Conservation (phyloP, 352 stramenopile species). For the Phytophthora lateralis region DNA sequence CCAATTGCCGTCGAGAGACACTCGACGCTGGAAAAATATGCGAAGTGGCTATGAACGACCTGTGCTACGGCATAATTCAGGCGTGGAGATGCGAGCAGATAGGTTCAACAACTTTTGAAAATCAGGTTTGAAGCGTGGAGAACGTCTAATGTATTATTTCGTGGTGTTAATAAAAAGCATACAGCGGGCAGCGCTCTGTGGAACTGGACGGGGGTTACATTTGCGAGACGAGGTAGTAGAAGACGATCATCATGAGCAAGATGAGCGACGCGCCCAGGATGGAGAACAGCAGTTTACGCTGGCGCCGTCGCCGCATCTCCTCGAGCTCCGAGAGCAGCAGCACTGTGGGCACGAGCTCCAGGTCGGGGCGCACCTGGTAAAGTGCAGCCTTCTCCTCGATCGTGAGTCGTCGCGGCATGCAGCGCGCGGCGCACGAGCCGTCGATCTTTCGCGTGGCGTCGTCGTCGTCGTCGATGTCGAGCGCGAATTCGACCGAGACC, state of each 20-base stretch:
- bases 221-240: constrained; percentile 80
- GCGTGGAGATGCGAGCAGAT: neutral
- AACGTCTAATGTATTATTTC: constrained; percentile 32
- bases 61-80: neutral
- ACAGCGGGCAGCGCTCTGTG: constrained; percentile 12
- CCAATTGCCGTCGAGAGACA: neutral
- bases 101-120: neutral
- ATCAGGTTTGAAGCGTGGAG: neutral
- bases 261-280: constrained; percentile 66
- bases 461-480: constrained; percentile 60
- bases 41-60: neutral
- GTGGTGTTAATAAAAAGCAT: constrained; percentile 30
- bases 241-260: constrained; percentile 76
- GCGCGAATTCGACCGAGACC: constrained; percentile 67
- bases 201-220: constrained; percentile 36
- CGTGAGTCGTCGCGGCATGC: constrained; percentile 69
- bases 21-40: neutral
- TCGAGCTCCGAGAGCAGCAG: constrained; percentile 68
- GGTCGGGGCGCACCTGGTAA: constrained; percentile 70
- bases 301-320: constrained; percentile 57
- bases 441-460: constrained; percentile 31
- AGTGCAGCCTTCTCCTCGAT: constrained; percentile 79
- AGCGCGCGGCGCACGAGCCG: constrained; percentile 47
- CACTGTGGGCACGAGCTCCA: constrained; percentile 68
- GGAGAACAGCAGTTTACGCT: constrained; percentile 78